phyloP scores from a whole-genome alignment of 495 filamentous ascomycete genomes.

The Aspergillus sparsus region DNA sequence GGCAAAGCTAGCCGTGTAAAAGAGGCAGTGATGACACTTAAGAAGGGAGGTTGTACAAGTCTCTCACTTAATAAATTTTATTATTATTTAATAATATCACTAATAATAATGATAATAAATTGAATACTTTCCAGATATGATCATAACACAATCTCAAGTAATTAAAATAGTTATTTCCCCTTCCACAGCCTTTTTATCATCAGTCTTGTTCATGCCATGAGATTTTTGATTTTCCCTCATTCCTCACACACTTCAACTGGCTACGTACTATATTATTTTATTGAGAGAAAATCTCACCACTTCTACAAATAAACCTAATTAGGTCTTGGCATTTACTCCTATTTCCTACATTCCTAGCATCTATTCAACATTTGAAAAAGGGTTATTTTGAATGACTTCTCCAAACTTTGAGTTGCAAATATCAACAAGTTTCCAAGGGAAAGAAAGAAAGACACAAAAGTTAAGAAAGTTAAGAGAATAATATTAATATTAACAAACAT shows the following conservation, averaged over 20 bases:
- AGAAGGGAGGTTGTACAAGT: background rate
- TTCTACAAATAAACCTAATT: no score
- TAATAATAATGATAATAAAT: slow-evolving; percentile 1
- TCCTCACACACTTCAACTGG: no score
- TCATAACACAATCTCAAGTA: background rate
- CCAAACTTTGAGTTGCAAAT: background rate
- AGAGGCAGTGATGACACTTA: slow-evolving; percentile 2
- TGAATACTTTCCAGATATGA: background rate
- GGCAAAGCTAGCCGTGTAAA: slow-evolving; percentile 19
- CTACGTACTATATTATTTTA: no score
- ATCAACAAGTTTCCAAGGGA: background rate
- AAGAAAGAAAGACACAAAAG: background rate
- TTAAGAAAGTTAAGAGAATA: background rate
- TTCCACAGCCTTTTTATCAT: no score
- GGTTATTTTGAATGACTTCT: no score
- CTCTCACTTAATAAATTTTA: background rate
- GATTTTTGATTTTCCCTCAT: no score
- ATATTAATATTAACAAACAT: background rate
- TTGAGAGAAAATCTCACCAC: no score
- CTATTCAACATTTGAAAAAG: no score
- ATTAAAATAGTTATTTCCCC: background rate
- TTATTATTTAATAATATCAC: background rate
- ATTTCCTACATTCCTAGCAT: no score
- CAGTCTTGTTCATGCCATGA: no score
- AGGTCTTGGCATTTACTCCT: no score